A percentile compares a stretch with the other conserved stretches of the same genome.
These are phyloP conservation scores for Lactifluus echinatus DNA, from an alignment of 768 basidiomycete genomes.

Conservation along the genomic window DNA sequence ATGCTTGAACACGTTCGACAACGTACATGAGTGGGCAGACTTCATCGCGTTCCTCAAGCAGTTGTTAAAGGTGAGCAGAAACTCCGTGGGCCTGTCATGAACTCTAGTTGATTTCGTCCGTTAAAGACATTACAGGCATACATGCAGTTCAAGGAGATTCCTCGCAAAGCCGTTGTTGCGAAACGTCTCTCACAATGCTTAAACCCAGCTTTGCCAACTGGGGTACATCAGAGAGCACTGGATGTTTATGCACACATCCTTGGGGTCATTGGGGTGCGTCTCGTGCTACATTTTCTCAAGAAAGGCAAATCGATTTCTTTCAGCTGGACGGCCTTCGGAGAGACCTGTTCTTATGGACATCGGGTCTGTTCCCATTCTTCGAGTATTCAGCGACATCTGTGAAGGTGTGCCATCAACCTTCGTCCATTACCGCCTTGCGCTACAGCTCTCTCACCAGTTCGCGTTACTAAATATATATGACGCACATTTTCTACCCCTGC, in stretches of 20 bases:
- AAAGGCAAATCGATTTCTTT: background rate
- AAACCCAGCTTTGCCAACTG: constrained; percentile 94
- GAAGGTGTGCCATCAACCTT: constrained; percentile 44
- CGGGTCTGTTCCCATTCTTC: constrained; percentile 96
- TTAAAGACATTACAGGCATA: constrained; percentile 84
- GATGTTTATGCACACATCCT: constrained; percentile 94
- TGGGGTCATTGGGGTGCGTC: constrained; percentile 76
- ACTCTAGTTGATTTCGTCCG: background rate
- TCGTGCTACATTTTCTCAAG: background rate
- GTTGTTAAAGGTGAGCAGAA: constrained; percentile 64
- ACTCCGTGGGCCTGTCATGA: background rate
- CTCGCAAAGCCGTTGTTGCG: constrained; percentile 86
- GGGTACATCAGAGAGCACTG: constrained; percentile 92
- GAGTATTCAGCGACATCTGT: constrained; percentile 99
- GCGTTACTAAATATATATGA: constrained; percentile 88
- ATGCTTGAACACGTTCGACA: constrained; percentile 87
- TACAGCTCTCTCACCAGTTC: constrained; percentile 41
- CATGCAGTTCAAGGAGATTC: constrained; percentile 93
- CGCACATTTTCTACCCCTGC: constrained; percentile 82
- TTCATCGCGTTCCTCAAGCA: constrained; percentile 96
- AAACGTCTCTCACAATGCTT: constrained; percentile 94
- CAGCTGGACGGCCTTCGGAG: constrained; percentile 80
- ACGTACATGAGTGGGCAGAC: constrained; percentile 98
- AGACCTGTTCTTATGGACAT: constrained; percentile 90
- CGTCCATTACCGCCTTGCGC: background rate